Evolutionary conservation across 331 rosid genomes (phyloP).

Genomic region (Malus hybrid): DNA sequence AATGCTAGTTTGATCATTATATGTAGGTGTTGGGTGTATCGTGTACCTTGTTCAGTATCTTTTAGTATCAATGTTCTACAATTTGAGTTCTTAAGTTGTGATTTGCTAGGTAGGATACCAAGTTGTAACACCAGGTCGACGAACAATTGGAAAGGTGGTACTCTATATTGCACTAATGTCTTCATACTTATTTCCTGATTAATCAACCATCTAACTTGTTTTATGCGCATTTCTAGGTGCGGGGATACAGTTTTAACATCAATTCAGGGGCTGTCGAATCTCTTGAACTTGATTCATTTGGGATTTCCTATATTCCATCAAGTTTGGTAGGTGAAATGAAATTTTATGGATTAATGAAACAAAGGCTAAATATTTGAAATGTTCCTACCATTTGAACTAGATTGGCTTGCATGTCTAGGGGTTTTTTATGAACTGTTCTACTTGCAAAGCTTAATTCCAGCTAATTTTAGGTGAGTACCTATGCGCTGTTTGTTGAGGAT

Average conservation of each 20-base stretch:
- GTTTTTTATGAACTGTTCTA: neutral
- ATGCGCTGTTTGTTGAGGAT: conserved; percentile 82
- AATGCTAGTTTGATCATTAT: neutral
- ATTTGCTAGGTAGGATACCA: conserved; percentile 84
- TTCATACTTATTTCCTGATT: neutral
- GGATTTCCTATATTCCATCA: conserved; percentile 79
- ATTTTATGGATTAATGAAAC: neutral
- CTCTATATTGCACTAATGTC: neutral
- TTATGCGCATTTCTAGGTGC: conserved; percentile 44
- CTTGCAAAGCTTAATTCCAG: neutral
- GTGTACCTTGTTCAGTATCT: neutral
- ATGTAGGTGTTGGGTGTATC: neutral
- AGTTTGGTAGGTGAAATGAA: conserved; percentile 55
- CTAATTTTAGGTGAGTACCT: conserved; percentile 70
- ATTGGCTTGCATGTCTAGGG: neutral
- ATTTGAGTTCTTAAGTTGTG: conserved; percentile 20
- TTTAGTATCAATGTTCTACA: neutral
- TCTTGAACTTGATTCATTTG: conserved; percentile 90
- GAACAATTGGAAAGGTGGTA: conserved; percentile 73
- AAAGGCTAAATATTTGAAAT: neutral
- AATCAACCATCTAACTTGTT: conserved; percentile 3
- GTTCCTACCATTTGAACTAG: neutral
- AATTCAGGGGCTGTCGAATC: conserved; percentile 81
- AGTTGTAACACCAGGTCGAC: conserved; percentile 78
- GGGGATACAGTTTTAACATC: conserved; percentile 81